Evolutionary conservation across 2,329 filamentous ascomycete genomes (phyloP), one percentile per base, ranked within the genome.

Genomic region (Coniochaeta hoffmannii): DNA sequence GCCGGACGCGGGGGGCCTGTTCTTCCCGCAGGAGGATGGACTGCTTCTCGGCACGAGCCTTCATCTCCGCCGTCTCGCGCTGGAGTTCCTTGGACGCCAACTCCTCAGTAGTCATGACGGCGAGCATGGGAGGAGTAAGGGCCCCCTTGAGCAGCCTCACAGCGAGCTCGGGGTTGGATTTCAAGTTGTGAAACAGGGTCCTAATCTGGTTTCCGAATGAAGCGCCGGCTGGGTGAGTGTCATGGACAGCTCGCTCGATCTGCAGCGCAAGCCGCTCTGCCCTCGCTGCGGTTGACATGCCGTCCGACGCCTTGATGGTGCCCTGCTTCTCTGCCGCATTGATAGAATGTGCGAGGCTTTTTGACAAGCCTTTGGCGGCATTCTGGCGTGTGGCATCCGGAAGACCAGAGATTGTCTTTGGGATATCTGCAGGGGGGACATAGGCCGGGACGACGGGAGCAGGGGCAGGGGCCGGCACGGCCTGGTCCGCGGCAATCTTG

Each of bases 11-110:
- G 4, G 92, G 88, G 51, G 83, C 80, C 26, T 46, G 19, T 17
- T 88, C 84, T 19, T 89, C 83, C 14, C 90, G 82, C 57, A 93
- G 85, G 32, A 96, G 80, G 50, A 94, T 92, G 49, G 93, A 89
- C 68, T 93, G 89, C 64, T 91, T 89, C 66, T 94, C 89, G 0
- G 85, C 84, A 58, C 84, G 81, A 53, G 89, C 88, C 69, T 88
- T 88, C 78, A 93, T 85, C 63, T 86, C 83, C 15, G 88, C 88
- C 24, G 83, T 87, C 67, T 90, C 82, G 28, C 80, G 80, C 68
- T 96, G 90, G 65, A 92, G 80, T 68, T 97, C 92, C 61, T 95
- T 89, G 56, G 89, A 96, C 1, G 91, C 91, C 78, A 99, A 89
- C 65, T 97, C 90, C 66, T 94, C 89, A 1, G 88, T 83, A 14